Evolutionary conservation across 306 rosid species (phyloP), one percentile per base, ranked within the genome.

Genomic region (Prunus fruticosa): DNA sequence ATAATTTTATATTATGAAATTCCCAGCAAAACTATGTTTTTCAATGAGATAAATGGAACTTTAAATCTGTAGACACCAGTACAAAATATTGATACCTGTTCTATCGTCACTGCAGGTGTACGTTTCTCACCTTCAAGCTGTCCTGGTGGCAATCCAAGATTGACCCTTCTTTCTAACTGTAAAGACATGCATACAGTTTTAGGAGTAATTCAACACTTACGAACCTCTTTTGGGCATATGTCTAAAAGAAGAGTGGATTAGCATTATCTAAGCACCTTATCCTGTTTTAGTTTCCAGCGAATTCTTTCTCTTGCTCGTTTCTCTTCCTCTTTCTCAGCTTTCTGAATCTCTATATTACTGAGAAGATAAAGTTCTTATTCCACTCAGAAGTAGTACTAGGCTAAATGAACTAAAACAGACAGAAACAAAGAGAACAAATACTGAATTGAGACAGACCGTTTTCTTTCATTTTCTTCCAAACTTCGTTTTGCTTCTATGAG

Each of bases 261-360:
- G 49, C 57, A 19, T 66, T 74, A 65, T 69, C 30, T 64, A 60
- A 78, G 57, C 82, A 94, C 98, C 98, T 90, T 94, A 78, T 94
- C 96, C 69, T 90, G 97, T 69, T 90, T 87, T 58, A 94, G 85
- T 84, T 87, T 90, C 83, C 69, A 70, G 18, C 83, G 71, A 65
- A 90, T 85, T 67, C 46, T 86, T 45, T 81, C 86, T 75, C 91
- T 86, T 67, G 97, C 97, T 80, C 83, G 88, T 81, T 85, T 87
- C 85, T 88, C 91, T 73, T 91, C 98, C 78, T 87, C 85, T 76
- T 85, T 90, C 87, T 90, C 97, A 38, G 85, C 84, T 84, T 90
- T 85, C 76, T 56, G 69, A 23, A 79, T 79, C 27, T 86, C 51
- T 60, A 86, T 58, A 69, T 80, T 6, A 56, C 98, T 91, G 90